Evolutionary conservation across 1,284 basidiomycete genomes (phyloP).

Genomic region (Earliella scabrosa): DNA sequence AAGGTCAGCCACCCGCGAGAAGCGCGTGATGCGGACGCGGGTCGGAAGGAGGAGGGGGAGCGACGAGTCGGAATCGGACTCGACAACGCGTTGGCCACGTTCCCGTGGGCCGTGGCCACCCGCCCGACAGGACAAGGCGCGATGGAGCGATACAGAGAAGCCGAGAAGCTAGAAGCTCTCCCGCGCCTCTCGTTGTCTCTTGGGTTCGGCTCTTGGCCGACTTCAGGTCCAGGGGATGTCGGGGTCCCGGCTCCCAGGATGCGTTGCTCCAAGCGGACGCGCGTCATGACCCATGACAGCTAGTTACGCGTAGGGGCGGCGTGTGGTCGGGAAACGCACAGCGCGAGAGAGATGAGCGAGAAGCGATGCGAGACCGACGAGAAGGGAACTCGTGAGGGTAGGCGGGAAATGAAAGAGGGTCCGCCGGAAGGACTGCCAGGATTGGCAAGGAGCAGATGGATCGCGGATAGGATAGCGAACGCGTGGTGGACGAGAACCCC

Average conservation of each 20-base stretch:
- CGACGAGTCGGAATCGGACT: too few species aligned
- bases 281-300: too few species aligned
- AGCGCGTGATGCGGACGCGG: too few species aligned
- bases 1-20: too few species aligned
- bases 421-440: too few species aligned
- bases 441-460: neutral
- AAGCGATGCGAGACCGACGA: too few species aligned
- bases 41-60: too few species aligned
- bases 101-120: neutral
- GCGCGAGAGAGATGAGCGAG: too few species aligned
- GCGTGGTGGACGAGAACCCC: neutral
- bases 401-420: too few species aligned
- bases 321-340: too few species aligned
- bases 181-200: neutral
- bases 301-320: too few species aligned
- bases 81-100: slow-evolving; percentile 12
- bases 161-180: neutral
- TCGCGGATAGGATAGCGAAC: neutral
- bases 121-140: neutral
- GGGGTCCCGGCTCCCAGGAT: neutral
- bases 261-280: neutral
- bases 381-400: too few species aligned
- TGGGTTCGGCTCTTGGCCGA: neutral
- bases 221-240: neutral
- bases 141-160: slow-evolving; percentile 3